Base-by-base conservation (phyloP, 805 yeast genomes). In the Pichia nakasei region DNA sequence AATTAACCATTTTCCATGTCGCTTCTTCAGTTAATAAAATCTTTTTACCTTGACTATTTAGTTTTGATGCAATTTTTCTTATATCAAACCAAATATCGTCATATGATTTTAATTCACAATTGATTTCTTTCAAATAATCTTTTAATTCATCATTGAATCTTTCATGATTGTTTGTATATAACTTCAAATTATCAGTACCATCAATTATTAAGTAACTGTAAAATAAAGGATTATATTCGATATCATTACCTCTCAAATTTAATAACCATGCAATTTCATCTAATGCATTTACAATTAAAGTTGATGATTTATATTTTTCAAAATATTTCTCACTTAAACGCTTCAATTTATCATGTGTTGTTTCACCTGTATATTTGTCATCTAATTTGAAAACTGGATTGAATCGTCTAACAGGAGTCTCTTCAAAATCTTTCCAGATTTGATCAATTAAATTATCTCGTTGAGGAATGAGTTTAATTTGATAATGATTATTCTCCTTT, bases 181-280 rank as follows among this genome's bases (percentile, higher is more conserved):
- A 59, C 1, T 59, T 60, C 21, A 68, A 59, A 12, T 60, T 55
- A 22, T 44, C 33, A 24, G 57, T 64, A 12, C 56, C 65, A 17
- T 73, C 64, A 26, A 81, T 67, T 11, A 81, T 60, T 38, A 72
- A 54, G 49, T 75, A 75, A 45, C 72, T 59, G 60, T 64, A 75
- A 51, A 76, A 76, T 17, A 76, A 69, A 4, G 81, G 80, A 52
- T 74, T 75, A 58, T 53, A 76, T 39, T 71, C 73, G 46, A 76
- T 76, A 55, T 76, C 81, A 41, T 59, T 50, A 35, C 70, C 69
- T 50, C 98, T 76, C 44, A 91, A 65, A 57, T 91, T 91, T 57
- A 88, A 73, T 36, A 88, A 64, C 96, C 96, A 89, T 8, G 95
- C 93, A 49, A 88, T 77, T 52, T 89, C 96, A 65, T 91, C 97